These are phyloP conservation scores for Pascua sp. DNA, from an alignment of 1,284 basidiomycete genomes.

Conservation along the genomic window DNA sequence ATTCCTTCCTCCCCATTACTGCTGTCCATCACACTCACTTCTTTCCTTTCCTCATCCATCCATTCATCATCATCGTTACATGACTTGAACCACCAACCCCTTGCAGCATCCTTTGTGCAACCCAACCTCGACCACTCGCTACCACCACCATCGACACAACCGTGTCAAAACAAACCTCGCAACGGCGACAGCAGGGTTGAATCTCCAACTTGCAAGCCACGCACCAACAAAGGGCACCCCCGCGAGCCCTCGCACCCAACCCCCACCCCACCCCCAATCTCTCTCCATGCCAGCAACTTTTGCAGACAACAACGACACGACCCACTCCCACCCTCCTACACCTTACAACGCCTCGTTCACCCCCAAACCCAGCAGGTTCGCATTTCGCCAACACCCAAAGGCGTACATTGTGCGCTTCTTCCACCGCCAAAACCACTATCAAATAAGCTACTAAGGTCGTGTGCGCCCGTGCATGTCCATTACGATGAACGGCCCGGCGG, in stretches of 20 bases:
- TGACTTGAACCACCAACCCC: not conserved
- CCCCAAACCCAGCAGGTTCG: constrained; percentile 9
- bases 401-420: constrained; percentile 11
- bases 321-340: constrained; percentile 6
- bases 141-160: not conserved
- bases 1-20: too few species aligned
- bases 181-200: not conserved
- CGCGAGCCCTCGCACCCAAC: not conserved
- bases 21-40: too few species aligned
- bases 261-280: not conserved
- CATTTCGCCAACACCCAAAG: constrained; percentile 13
- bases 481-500: constrained; percentile 17
- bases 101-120: too few species aligned
- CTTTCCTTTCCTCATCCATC: not conserved
- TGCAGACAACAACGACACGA: constrained; percentile 1
- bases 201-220: not conserved
- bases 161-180: not conserved
- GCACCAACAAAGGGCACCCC: not conserved
- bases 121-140: not conserved
- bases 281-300: constrained; percentile 5
- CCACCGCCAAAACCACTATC: constrained; percentile 20
- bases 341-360: not conserved
- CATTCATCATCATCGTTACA: not conserved
- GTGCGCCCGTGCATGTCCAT: constrained; percentile 14
- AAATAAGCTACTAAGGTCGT: constrained; percentile 13